Evolutionary conservation across 371 early-diverging fungal species (phyloP).

Genomic region (Coemansia sp.): DNA sequence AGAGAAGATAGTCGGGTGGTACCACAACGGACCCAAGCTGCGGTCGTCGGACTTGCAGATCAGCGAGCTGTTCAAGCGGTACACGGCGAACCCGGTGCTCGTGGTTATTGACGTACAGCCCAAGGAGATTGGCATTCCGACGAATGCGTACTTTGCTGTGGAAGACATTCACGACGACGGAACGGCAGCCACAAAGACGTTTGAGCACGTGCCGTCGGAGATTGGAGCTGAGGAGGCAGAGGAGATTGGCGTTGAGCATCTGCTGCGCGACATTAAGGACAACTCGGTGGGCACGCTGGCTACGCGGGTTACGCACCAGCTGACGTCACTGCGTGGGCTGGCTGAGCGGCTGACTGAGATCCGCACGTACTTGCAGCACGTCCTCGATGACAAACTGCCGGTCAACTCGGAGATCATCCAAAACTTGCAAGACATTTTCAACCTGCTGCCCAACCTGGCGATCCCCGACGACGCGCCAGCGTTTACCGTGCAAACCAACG

Average conservation of each 20-base stretch:
- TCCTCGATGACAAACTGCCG: slow-evolving; percentile 80
- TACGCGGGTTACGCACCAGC: slow-evolving; percentile 81
- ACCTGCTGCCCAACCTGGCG: slow-evolving; percentile 85
- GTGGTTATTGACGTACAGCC: slow-evolving; percentile 95
- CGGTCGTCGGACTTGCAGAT: slow-evolving; percentile 97
- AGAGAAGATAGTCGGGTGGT: slow-evolving; percentile 99
- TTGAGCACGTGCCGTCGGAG: slow-evolving; percentile 91
- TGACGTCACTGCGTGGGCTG: slow-evolving; percentile 86
- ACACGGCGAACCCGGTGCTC: slow-evolving; percentile 91
- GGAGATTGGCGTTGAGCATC: slow-evolving; percentile 99
- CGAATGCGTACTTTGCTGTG: slow-evolving; percentile 92
- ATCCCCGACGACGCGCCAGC: slow-evolving; percentile 58
- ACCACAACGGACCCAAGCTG: slow-evolving; percentile 98
- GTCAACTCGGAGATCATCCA: slow-evolving; percentile 94
- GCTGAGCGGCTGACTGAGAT: slow-evolving; percentile 82
- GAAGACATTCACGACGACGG: slow-evolving; percentile 95
- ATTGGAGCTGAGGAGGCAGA: slow-evolving; percentile 99
- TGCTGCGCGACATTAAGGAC: slow-evolving; percentile 98
- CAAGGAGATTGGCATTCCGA: slow-evolving; percentile 88
- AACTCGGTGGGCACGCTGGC: slow-evolving; percentile 91
- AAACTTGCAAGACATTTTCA: slow-evolving; percentile 96
- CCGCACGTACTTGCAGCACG: slow-evolving; percentile 80
- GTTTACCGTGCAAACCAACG: slow-evolving; percentile 93
- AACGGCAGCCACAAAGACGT: slow-evolving; percentile 89
- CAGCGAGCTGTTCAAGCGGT: slow-evolving; percentile 95